phyloP scores from a whole-genome alignment of 2,329 filamentous ascomycete species.

The Didymellaceae sp. region DNA sequence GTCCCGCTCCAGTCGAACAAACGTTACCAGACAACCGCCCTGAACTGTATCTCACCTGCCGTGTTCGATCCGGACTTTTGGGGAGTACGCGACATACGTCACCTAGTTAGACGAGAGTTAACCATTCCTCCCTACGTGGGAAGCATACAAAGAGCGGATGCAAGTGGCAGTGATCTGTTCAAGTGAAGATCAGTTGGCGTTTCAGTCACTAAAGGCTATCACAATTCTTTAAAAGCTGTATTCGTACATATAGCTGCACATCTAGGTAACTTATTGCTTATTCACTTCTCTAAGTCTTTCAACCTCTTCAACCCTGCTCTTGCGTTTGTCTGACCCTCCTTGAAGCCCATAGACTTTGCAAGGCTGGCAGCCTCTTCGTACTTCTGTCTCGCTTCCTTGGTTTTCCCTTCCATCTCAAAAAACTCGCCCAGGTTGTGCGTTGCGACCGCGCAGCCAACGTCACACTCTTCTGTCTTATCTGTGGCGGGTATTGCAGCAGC shows the following conservation, averaged over 20 bases:
- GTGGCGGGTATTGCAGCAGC: constrained; percentile 70
- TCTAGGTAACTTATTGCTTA: too few relatives aligned
- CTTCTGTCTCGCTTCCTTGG: constrained; percentile 67
- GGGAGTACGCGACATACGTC: too few relatives aligned
- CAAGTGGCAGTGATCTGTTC: too few relatives aligned
- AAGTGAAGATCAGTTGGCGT: too few relatives aligned
- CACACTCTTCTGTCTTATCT: constrained; percentile 77
- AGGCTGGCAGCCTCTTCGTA: constrained; percentile 73
- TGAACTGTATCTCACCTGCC: too few relatives aligned
- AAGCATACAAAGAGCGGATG: too few relatives aligned
- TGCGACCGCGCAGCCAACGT: constrained; percentile 80
- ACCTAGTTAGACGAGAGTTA: too few relatives aligned
- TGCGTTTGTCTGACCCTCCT: constrained; percentile 53
- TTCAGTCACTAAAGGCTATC: too few relatives aligned
- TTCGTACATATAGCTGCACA: neutral
- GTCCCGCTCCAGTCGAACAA: too few relatives aligned
- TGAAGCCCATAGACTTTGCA: constrained; percentile 56
- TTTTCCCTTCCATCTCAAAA: constrained; percentile 73
- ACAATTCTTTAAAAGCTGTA: neutral
- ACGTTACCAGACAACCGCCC: too few relatives aligned
- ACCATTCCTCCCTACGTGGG: too few relatives aligned
- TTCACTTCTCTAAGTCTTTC: constrained; percentile 31
- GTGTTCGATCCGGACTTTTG: too few relatives aligned
- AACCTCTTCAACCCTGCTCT: constrained; percentile 49
- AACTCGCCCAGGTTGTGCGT: constrained; percentile 89